phyloP scores from a whole-genome alignment of 441 rosid species.

The Adansonia madagascariensis region DNA sequence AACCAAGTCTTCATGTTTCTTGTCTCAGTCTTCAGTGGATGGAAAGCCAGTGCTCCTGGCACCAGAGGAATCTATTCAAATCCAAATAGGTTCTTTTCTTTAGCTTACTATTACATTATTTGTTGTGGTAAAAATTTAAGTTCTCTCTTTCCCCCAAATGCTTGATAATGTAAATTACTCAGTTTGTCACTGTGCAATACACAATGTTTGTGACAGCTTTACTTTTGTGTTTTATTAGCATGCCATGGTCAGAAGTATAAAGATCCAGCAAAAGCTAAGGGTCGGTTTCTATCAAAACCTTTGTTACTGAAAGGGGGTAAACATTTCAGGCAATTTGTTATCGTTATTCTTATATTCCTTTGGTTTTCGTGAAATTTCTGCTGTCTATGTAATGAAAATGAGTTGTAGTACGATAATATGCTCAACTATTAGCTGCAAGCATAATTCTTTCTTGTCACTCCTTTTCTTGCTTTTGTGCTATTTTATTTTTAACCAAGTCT shows the following conservation, averaged over 20 bases:
- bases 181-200: not conserved
- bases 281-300: not conserved
- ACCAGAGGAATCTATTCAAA: no score
- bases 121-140: not conserved
- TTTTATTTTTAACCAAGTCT: no score
- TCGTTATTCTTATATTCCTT: not conserved
- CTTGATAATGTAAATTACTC: slow-evolving; percentile 9
- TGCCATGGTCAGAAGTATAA: not conserved
- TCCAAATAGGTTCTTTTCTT: slow-evolving; percentile 46
- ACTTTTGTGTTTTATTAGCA: not conserved
- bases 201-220: not conserved
- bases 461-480: no score
- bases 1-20: no score
- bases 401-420: no score
- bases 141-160: not conserved
- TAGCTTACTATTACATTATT: not conserved
- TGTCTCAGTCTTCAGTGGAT: no score
- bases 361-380: not conserved
- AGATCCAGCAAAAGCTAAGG: slow-evolving; percentile 4
- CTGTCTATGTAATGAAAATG: slow-evolving; percentile 9
- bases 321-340: slow-evolving; percentile 64
- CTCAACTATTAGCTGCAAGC: no score
- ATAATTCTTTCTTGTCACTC: no score
- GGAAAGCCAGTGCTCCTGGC: no score
- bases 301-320: slow-evolving; percentile 63